Conservation (phyloP, 2,329 filamentous ascomycete species). For the Aspergillus fumigatiaffinis region DNA sequence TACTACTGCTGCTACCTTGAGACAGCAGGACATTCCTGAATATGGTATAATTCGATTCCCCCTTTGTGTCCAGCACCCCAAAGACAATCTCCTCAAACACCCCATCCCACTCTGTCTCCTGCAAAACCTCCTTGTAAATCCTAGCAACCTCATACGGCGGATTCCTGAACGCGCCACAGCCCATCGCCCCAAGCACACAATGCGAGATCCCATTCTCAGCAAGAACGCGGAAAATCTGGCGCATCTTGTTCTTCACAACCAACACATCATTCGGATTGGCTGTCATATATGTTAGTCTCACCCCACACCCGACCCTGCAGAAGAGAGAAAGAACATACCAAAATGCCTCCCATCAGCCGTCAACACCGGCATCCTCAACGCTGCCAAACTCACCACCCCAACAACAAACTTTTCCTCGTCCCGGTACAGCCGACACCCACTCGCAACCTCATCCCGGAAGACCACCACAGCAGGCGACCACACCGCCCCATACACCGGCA, state of each 20-base stretch:
- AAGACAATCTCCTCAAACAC: slow-evolving; percentile 61
- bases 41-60: slow-evolving; percentile 16
- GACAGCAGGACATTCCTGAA: slow-evolving; percentile 7
- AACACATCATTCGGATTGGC: slow-evolving; percentile 36
- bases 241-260: slow-evolving; percentile 56
- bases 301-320: neutral
- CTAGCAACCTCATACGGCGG: slow-evolving; percentile 53
- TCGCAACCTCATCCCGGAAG: slow-evolving; percentile 43
- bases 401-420: slow-evolving; percentile 41
- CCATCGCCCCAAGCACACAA: slow-evolving; percentile 58
- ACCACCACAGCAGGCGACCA: slow-evolving; percentile 55
- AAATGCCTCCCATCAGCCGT: slow-evolving; percentile 8
- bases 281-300: neutral
- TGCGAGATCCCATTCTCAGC: slow-evolving; percentile 35
- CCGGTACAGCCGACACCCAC: slow-evolving; percentile 4
- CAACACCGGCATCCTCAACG: slow-evolving; percentile 40
- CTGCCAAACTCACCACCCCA: slow-evolving; percentile 54
- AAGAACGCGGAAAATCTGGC: slow-evolving; percentile 52
- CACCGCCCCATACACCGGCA: slow-evolving; percentile 44
- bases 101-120: slow-evolving; percentile 53
- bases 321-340: slow-evolving; percentile 2
- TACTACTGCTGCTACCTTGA: neutral
- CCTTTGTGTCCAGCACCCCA: slow-evolving; percentile 48
- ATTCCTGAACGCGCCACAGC: slow-evolving; percentile 61
- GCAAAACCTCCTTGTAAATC: slow-evolving; percentile 57